Conservation (phyloP, 768 basidiomycete genomes). For the Agaricus subrufescens region DNA sequence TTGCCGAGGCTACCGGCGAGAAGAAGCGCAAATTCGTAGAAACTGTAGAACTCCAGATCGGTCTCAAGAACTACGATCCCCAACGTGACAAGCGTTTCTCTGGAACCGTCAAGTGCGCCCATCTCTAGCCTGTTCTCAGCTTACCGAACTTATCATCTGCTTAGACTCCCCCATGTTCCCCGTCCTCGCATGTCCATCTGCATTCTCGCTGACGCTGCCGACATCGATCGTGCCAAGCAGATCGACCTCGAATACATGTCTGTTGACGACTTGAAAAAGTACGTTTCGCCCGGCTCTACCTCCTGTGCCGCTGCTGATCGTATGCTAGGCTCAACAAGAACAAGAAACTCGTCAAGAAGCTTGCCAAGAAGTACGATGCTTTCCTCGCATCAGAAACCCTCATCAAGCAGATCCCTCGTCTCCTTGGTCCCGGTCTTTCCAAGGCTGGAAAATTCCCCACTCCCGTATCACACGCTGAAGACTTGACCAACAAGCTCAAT, state of each 20-base stretch:
- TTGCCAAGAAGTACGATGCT: constrained; percentile 99
- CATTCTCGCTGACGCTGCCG: constrained; percentile 98
- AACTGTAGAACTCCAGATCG: constrained; percentile 95
- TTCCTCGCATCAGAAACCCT: constrained; percentile 96
- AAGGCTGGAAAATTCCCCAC: constrained; percentile 99
- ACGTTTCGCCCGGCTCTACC: constrained; percentile 16
- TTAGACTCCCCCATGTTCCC: constrained; percentile 91
- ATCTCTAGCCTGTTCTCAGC: neutral
- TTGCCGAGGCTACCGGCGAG: constrained; percentile 79
- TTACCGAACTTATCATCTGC: constrained; percentile 10
- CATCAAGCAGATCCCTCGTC: constrained; percentile 99
- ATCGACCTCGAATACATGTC: constrained; percentile 99
- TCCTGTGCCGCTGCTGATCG: neutral
- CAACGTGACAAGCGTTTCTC: constrained; percentile 99
- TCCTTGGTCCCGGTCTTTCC: constrained; percentile 98
- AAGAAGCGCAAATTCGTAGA: constrained; percentile 93
- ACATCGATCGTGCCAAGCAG: constrained; percentile 98
- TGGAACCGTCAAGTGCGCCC: constrained; percentile 86
- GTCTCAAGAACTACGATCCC: constrained; percentile 98
- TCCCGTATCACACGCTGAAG: constrained; percentile 89
- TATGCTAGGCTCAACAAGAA: constrained; percentile 90
- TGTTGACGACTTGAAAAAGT: constrained; percentile 99
- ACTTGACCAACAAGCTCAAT: constrained; percentile 82
- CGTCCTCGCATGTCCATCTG: constrained; percentile 99
- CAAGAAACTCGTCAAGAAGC: constrained; percentile 99